These are phyloP conservation scores for rapeseed (Brassica napus) DNA, from an alignment of 345 rosid genomes.

Conservation along the genomic window Da-Ae NC_063446.1:9669001-9669500, in stretches of 20 bases:
- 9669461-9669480: background rate
- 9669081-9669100: conserved; percentile 72
- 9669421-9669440: conserved; percentile 45
- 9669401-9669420: conserved; percentile 69
- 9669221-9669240: conserved; percentile 56
- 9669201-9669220: conserved; percentile 63
- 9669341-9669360: conserved; percentile 55
- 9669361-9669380: conserved; percentile 58
- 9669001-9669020: conserved; percentile 71
- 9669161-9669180: conserved; percentile 51
- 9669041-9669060: conserved; percentile 47
- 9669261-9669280: conserved; percentile 67
- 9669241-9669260: conserved; percentile 61
- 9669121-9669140: conserved; percentile 53
- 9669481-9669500: conserved; percentile 8
- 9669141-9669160: conserved; percentile 45
- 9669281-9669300: conserved; percentile 74
- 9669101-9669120: conserved; percentile 60
- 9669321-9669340: conserved; percentile 59
- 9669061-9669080: conserved; percentile 40
- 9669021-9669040: conserved; percentile 63
- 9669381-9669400: conserved; percentile 69
- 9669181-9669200: conserved; percentile 46
- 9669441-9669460: conserved; percentile 23
- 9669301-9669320: conserved; percentile 61